Conservation (phyloP, 2,329 filamentous ascomycete species). For the Pseudogymnoascus sp. region DNA sequence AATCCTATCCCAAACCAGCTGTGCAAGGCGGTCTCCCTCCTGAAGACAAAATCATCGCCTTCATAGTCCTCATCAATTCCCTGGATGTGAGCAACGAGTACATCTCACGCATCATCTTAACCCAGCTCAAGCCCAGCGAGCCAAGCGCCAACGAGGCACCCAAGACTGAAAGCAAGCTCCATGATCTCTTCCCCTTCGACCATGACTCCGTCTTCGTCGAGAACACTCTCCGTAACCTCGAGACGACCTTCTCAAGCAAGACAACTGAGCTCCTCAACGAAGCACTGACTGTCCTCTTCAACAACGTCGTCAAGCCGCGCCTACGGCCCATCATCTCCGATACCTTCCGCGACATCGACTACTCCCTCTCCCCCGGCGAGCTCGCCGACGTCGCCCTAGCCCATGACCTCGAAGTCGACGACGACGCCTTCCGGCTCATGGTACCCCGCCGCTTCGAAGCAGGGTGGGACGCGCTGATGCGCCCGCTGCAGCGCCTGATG, state of each 20-base stretch:
- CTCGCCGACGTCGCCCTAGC: slow-evolving; percentile 48
- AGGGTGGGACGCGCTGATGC: slow-evolving; percentile 79
- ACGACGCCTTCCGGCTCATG: slow-evolving; percentile 52
- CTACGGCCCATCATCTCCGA: slow-evolving; percentile 79
- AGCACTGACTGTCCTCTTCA: slow-evolving; percentile 77
- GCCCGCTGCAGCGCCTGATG: slow-evolving; percentile 76
- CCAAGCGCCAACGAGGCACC: slow-evolving; percentile 26
- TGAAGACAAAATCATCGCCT: slow-evolving; percentile 80
- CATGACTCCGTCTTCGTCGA: slow-evolving; percentile 65
- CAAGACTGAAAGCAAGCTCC: slow-evolving; percentile 35
- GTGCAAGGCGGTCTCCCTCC: slow-evolving; percentile 77
- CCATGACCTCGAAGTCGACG: slow-evolving; percentile 37
- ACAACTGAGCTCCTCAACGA: slow-evolving; percentile 75
- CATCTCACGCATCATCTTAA: slow-evolving; percentile 72
- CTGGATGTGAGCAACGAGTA: slow-evolving; percentile 90
- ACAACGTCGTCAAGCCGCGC: slow-evolving; percentile 77
- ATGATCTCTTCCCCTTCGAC: slow-evolving; percentile 70
- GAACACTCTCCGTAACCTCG: slow-evolving; percentile 60
- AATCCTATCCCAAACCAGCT: slow-evolving; percentile 76
- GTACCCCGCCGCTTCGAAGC: slow-evolving; percentile 75
- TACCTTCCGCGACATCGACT: slow-evolving; percentile 87
- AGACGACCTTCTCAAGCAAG: slow-evolving; percentile 67
- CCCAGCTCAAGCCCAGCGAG: slow-evolving; percentile 47
- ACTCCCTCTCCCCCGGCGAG: slow-evolving; percentile 60
- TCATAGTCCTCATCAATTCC: slow-evolving; percentile 91